Evolutionary conservation across 1,284 basidiomycete genomes (phyloP).

Genomic region (Boletellus sp.): DNA sequence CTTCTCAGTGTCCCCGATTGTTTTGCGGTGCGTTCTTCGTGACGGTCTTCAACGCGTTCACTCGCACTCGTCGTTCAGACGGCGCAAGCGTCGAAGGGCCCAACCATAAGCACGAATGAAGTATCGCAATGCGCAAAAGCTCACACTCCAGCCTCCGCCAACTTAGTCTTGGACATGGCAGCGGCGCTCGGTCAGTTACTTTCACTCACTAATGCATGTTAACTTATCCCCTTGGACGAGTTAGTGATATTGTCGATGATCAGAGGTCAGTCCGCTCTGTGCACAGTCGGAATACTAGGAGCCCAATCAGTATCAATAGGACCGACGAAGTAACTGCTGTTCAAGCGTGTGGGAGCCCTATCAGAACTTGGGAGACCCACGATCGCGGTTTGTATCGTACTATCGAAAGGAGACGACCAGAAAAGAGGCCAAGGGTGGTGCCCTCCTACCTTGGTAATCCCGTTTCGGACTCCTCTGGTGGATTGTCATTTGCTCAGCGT

Average conservation of each 20-base stretch:
- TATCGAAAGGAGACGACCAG: conserved; percentile 26
- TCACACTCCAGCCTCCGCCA: neutral
- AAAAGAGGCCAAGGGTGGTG: neutral
- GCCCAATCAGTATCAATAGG: neutral
- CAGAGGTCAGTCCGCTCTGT: conserved; percentile 2
- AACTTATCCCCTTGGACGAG: neutral
- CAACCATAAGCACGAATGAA: conserved; percentile 12
- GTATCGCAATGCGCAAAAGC: neutral
- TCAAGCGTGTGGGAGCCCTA: conserved; percentile 20
- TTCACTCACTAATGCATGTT: neutral
- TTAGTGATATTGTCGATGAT: conserved; percentile 6
- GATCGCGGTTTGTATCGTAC: conserved; percentile 13
- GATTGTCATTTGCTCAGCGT: conserved; percentile 27
- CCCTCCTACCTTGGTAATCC: neutral
- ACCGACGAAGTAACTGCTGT: conserved; percentile 16
- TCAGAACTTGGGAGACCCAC: conserved; percentile 5
- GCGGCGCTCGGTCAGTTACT: conserved; percentile 5
- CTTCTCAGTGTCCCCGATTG: neutral
- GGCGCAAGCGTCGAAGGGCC: neutral
- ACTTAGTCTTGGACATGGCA: neutral
- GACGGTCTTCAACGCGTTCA: neutral
- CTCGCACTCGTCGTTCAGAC: no score
- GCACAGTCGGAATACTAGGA: neutral
- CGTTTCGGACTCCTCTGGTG: conserved; percentile 3
- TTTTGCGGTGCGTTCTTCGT: neutral